Evolutionary conservation across 169 alveolate species (phyloP).

Genomic region (Theileria sp.): DNA sequence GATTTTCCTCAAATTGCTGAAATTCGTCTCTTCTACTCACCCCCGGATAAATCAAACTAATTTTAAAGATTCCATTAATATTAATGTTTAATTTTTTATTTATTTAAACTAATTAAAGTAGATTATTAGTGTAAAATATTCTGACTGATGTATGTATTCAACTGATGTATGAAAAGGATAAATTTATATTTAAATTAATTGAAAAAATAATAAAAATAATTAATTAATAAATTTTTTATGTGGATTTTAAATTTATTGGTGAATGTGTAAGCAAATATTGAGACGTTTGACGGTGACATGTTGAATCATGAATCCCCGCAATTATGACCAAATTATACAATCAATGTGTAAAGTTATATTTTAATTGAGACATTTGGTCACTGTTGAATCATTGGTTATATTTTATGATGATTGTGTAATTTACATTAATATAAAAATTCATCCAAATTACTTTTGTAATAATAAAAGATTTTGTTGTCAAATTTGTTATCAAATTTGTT

Average conservation of each 20-base stretch:
- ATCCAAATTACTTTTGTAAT: background rate
- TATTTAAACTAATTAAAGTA: no score
- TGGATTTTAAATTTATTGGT: background rate
- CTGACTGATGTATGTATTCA: background rate
- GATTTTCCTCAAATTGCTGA: slow-evolving; percentile 14
- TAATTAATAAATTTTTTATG: background rate
- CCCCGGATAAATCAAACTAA: background rate
- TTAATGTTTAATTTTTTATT: background rate
- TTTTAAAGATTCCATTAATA: background rate
- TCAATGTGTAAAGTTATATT: slow-evolving; percentile 1
- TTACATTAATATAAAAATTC: background rate
- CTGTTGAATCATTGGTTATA: slow-evolving; percentile 5
- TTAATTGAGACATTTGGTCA: slow-evolving; percentile 22
- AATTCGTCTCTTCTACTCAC: slow-evolving; percentile 6
- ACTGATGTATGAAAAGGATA: no score
- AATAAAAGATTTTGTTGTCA: background rate
- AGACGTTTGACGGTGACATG: slow-evolving; percentile 10
- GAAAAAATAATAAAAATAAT: no score
- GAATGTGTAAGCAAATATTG: background rate
- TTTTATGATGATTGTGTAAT: slow-evolving; percentile 17
- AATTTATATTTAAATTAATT: no score
- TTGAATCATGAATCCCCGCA: slow-evolving; percentile 22
- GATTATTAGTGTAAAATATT: no score
- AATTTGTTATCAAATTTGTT: background rate
- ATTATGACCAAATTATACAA: background rate